Conservation (phyloP, 1,139 yeast genomes). For the Magnusiomyces fungicola region DNA sequence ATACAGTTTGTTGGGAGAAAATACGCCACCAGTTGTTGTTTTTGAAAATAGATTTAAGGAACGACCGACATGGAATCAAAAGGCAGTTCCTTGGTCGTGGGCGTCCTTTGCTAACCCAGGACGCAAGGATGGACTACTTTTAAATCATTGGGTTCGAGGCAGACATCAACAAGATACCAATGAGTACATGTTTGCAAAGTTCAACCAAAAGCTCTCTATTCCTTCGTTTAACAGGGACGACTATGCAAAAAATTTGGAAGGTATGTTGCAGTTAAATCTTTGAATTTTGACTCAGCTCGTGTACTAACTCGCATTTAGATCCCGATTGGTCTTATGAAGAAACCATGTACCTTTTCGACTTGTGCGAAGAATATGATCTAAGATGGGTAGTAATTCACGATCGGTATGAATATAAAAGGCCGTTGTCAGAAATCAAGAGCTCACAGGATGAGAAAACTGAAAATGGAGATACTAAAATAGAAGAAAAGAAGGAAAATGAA, state of each 20-base stretch:
- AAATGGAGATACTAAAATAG: slow-evolving; percentile 2
- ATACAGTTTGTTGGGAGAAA: slow-evolving; percentile 81
- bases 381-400: slow-evolving; percentile 85
- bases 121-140: slow-evolving; percentile 41
- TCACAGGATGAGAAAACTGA: slow-evolving; percentile 14
- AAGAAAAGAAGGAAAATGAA: not conserved
- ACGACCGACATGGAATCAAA: slow-evolving; percentile 50
- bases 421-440: slow-evolving; percentile 8
- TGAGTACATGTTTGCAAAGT: slow-evolving; percentile 69
- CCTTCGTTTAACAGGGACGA: slow-evolving; percentile 66
- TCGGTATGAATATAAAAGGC: slow-evolving; percentile 44
- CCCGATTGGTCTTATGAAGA: slow-evolving; percentile 70
- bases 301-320: slow-evolving; percentile 18
- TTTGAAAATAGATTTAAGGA: slow-evolving; percentile 53
- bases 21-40: slow-evolving; percentile 75
- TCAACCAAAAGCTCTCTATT: slow-evolving; percentile 58
- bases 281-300: not conserved
- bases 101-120: slow-evolving; percentile 53
- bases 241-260: slow-evolving; percentile 35
- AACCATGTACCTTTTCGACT: slow-evolving; percentile 63
- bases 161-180: slow-evolving; percentile 40
- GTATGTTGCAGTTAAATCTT: slow-evolving; percentile 11
- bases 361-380: slow-evolving; percentile 67
- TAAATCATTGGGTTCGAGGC: slow-evolving; percentile 87
- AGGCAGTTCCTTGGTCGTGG: slow-evolving; percentile 78